Evolutionary conservation across 2,329 filamentous ascomycete species (phyloP).

Genomic region (Aureobasidium sp.): DNA sequence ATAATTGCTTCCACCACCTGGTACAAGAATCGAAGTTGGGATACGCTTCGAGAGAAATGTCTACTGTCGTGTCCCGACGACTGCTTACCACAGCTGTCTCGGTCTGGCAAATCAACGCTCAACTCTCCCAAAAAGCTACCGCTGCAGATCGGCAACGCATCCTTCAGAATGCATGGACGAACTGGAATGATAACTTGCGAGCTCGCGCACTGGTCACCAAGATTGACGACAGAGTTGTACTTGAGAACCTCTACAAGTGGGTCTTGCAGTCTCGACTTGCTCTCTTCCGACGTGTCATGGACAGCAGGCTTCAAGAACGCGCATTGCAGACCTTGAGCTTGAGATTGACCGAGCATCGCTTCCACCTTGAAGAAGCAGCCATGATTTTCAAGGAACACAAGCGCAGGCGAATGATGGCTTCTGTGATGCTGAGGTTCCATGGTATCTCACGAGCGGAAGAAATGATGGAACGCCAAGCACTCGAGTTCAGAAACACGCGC

Average conservation of each 20-base stretch:
- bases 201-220: conserved; percentile 42
- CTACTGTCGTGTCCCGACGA: background rate
- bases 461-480: conserved; percentile 29
- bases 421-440: conserved; percentile 23
- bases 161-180: conserved; percentile 48
- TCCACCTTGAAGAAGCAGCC: conserved; percentile 11
- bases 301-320: conserved; percentile 19
- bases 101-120: conserved; percentile 40
- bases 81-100: conserved; percentile 36
- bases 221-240: conserved; percentile 47
- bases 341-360: conserved; percentile 13
- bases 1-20: background rate
- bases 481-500: conserved; percentile 34
- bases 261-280: conserved; percentile 41
- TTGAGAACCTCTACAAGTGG: conserved; percentile 53
- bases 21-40: background rate
- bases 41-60: background rate
- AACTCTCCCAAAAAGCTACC: conserved; percentile 34
- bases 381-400: conserved; percentile 21
- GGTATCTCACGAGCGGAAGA: conserved; percentile 23
- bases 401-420: conserved; percentile 20
- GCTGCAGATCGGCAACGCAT: conserved; percentile 44
- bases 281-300: conserved; percentile 30
- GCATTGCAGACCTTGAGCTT: conserved; percentile 16
- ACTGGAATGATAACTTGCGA: conserved; percentile 54